phyloP scores from a whole-genome alignment of 352 stramenopile species.

The Pythium insidiosum region DNA sequence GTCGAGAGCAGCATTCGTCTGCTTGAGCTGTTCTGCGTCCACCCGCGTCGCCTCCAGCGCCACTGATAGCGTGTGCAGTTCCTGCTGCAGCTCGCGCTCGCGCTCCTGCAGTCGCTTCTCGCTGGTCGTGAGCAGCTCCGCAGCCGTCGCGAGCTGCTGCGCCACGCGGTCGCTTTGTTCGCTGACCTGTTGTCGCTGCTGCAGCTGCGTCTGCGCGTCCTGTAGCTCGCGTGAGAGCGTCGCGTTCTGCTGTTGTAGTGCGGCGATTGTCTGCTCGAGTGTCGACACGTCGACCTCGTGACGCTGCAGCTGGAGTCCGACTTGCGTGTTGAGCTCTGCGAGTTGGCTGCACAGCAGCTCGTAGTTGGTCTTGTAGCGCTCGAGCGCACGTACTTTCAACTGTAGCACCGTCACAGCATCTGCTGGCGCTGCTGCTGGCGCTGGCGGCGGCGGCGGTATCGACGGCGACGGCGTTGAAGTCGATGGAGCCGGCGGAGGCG shows the following conservation, averaged over 20 bases:
- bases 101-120: slow-evolving; percentile 41
- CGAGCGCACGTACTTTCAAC: slow-evolving; percentile 38
- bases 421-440: background rate
- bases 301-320: slow-evolving; percentile 55
- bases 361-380: slow-evolving; percentile 76
- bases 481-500: too few species aligned
- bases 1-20: slow-evolving; percentile 17
- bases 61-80: slow-evolving; percentile 17
- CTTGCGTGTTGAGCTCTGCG: slow-evolving; percentile 57
- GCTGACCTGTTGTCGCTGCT: slow-evolving; percentile 23
- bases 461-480: too few species aligned
- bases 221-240: too few species aligned
- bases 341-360: slow-evolving; percentile 63
- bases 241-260: too few species aligned
- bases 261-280: slow-evolving; percentile 31
- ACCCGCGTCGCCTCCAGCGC: slow-evolving; percentile 14
- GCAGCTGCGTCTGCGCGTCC: slow-evolving; percentile 3
- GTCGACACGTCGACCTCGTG: slow-evolving; percentile 56
- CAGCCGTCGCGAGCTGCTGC: slow-evolving; percentile 42
- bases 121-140: slow-evolving; percentile 46
- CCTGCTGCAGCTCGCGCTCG: slow-evolving; percentile 15
- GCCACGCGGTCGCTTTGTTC: slow-evolving; percentile 53
- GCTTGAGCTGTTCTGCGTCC: slow-evolving; percentile 16
- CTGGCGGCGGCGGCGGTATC: background rate
- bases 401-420: slow-evolving; percentile 19